A percentile compares a stretch with the other conserved stretches of the same genome.
Evolutionary conservation across 306 rosid genomes (phyloP).

Genomic region (Mimosa bimucronata): DNA sequence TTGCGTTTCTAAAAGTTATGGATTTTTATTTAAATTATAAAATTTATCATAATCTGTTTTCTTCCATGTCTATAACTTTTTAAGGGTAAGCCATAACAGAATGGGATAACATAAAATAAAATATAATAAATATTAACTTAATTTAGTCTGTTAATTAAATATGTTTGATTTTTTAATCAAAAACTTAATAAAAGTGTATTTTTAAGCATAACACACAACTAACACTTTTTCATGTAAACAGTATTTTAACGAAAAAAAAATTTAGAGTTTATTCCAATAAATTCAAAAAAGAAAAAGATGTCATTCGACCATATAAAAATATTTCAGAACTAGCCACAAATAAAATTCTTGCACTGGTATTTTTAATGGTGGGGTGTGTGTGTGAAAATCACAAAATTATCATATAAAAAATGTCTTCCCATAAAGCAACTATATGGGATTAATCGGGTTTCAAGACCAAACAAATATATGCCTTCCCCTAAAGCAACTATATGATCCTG

Average conservation of each 20-base stretch:
- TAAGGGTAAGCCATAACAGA: no score
- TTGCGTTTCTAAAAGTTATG: neutral
- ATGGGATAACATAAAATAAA: neutral
- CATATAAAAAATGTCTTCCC: no score
- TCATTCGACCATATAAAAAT: neutral
- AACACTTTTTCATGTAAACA: no score
- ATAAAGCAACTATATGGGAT: neutral
- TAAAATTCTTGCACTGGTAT: neutral
- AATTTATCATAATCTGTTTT: neutral
- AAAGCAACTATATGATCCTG: neutral
- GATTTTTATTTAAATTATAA: constrained; percentile 12
- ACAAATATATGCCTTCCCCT: neutral
- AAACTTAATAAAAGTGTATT: neutral
- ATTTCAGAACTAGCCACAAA: neutral
- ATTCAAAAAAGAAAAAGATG: neutral
- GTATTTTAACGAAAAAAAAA: neutral
- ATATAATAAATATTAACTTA: neutral
- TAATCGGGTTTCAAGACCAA: neutral
- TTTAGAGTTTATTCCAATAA: neutral
- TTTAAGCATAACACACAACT: neutral
- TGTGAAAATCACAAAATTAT: no score
- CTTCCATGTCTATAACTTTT: no score
- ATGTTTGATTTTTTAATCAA: neutral
- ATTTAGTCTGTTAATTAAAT: no score
- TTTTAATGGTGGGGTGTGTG: no score